A percentile compares a stretch with the other conserved stretches of the same genome.
These are phyloP conservation scores for Zygosaccharomyces sapae DNA, from an alignment of 1,139 yeast genomes.

Conservation along the genomic window DNA sequence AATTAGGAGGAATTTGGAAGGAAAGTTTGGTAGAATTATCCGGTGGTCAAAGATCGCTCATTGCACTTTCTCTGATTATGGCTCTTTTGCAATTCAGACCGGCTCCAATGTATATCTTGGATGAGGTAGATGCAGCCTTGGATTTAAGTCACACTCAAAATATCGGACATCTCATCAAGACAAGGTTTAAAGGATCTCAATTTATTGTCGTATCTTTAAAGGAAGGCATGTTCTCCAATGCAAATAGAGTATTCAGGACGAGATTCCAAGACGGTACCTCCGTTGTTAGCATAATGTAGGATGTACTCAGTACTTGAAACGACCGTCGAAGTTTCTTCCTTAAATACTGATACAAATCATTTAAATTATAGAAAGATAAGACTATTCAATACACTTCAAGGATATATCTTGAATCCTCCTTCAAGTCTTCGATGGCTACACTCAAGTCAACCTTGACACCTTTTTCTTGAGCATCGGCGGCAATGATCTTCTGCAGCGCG, in stretches of 20 bases:
- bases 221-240: constrained; percentile 98
- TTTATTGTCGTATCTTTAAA: constrained; percentile 94
- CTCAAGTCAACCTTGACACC: constrained; percentile 71
- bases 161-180: constrained; percentile 92
- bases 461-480: constrained; percentile 61
- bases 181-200: constrained; percentile 91
- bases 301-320: not conserved
- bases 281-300: constrained; percentile 60
- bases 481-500: constrained; percentile 77
- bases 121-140: constrained; percentile 97
- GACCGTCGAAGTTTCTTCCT: not conserved
- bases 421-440: constrained; percentile 84
- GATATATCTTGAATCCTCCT: constrained; percentile 88
- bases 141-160: constrained; percentile 97
- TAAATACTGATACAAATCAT: not conserved
- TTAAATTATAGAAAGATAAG: not conserved
- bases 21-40: constrained; percentile 91
- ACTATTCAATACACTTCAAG: constrained; percentile 74
- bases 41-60: constrained; percentile 94
- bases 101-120: constrained; percentile 96
- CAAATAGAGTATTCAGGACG: constrained; percentile 88
- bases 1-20: constrained; percentile 91
- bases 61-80: constrained; percentile 85
- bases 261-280: constrained; percentile 96
- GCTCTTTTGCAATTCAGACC: constrained; percentile 92